Conservation (phyloP, 176 grass and related monocot genomes). For the Paspalum vaginatum region DNA sequence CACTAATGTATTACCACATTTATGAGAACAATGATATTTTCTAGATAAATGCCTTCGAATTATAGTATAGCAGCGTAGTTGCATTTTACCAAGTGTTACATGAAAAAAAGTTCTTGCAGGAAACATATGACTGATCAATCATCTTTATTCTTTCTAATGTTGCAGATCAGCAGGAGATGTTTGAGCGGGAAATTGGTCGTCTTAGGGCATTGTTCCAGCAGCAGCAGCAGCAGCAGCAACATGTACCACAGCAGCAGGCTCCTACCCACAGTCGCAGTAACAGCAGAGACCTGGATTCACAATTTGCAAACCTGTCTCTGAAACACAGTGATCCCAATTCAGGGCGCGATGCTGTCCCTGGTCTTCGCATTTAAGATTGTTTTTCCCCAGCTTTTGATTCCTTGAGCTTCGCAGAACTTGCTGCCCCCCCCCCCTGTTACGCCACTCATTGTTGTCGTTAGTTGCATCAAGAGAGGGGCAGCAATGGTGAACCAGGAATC, state of each 20-base stretch:
- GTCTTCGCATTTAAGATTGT: conserved; percentile 65
- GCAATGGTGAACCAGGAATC: conserved; percentile 38
- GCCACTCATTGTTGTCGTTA: conserved; percentile 24
- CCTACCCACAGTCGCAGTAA: conserved; percentile 63
- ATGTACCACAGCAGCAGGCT: conserved; percentile 44
- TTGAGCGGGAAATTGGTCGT: conserved; percentile 77
- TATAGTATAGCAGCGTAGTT: neutral
- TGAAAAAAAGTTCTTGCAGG: neutral
- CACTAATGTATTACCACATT: neutral
- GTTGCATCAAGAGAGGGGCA: conserved; percentile 32
- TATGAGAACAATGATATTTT: neutral
- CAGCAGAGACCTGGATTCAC: conserved; percentile 84
- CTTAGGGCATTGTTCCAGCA: conserved; percentile 74
- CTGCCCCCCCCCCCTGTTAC: conserved; percentile 34
- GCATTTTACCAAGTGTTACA: conserved; percentile 3
- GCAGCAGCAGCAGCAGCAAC: conserved; percentile 59
- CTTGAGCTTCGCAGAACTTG: conserved; percentile 33
- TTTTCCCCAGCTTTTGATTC: conserved; percentile 34
- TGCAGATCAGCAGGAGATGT: conserved; percentile 95
- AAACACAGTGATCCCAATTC: conserved; percentile 71
- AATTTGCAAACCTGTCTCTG: conserved; percentile 74
- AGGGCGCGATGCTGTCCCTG: conserved; percentile 44
- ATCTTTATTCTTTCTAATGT: conserved; percentile 2
- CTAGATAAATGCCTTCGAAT: neutral
- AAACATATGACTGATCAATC: conserved; percentile 19